Percentiles rank a stretch among this genome's conserved stretches.
phyloP scores from a whole-genome alignment of 78 protist species.

The Cavenderia fasciculata region DNA sequence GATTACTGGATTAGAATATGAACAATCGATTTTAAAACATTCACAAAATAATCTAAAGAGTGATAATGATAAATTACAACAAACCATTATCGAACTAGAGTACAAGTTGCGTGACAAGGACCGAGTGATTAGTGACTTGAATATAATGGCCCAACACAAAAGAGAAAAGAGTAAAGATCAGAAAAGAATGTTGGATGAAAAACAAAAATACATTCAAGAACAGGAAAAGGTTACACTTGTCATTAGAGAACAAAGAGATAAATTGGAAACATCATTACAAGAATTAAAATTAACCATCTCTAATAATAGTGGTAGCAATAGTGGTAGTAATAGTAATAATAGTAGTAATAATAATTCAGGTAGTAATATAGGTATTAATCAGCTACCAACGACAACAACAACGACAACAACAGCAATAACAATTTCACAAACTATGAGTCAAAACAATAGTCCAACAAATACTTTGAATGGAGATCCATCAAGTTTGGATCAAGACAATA shows the following conservation, averaged over 20 bases:
- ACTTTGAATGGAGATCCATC: not conserved
- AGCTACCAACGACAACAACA: too few relatives aligned
- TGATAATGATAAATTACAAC: not conserved
- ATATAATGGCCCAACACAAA: not conserved
- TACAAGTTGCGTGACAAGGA: not conserved
- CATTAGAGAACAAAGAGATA: conserved; percentile 47
- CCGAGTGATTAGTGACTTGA: not conserved
- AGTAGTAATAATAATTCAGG: not conserved
- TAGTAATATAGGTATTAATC: too few relatives aligned
- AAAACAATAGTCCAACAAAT: not conserved
- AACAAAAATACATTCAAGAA: conserved; percentile 31
- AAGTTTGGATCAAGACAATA: not conserved
- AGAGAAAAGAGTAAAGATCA: conserved; percentile 23
- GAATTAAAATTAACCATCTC: not conserved
- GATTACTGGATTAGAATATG: conserved; percentile 20
- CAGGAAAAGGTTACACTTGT: conserved; percentile 26
- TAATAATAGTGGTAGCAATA: not conserved
- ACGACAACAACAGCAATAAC: not conserved
- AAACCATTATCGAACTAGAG: not conserved
- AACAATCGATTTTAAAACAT: conserved; percentile 11
- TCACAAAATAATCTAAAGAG: not conserved
- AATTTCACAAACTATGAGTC: not conserved
- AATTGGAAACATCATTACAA: conserved; percentile 17
- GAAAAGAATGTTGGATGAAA: conserved; percentile 11
- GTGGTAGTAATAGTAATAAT: not conserved